phyloP scores from a whole-genome alignment of 129 eudicot species.

The Ambrosia artemisiifolia region DNA sequence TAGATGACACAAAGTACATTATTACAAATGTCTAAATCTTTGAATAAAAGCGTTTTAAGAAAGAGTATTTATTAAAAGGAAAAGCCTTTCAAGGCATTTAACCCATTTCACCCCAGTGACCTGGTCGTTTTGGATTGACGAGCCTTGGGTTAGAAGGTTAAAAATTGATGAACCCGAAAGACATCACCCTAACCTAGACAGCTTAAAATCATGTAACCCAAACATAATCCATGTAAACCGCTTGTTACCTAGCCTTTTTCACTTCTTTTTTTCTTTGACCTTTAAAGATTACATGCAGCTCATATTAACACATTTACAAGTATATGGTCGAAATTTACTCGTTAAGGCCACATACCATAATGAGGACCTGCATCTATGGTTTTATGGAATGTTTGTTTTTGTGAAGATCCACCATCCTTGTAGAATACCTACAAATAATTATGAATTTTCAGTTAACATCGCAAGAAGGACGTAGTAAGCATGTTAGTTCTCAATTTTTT shows the following conservation, averaged over 20 bases:
- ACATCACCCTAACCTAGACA: not conserved
- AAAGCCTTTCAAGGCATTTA: not conserved
- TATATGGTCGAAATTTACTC: not conserved
- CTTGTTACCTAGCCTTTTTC: not conserved
- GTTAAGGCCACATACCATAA: slow-evolving; percentile 29
- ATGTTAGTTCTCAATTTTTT: not conserved
- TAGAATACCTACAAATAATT: slow-evolving; percentile 54
- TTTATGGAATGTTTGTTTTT: slow-evolving; percentile 18
- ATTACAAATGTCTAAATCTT: not conserved
- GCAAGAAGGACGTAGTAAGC: not conserved
- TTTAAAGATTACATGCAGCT: not conserved
- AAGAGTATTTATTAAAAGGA: too few species aligned
- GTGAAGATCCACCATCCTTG: slow-evolving; percentile 42
- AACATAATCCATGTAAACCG: not conserved
- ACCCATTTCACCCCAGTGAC: not conserved
- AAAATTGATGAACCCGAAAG: not conserved
- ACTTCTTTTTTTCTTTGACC: not conserved
- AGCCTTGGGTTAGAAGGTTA: not conserved
- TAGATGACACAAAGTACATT: not conserved
- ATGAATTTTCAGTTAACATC: not conserved
- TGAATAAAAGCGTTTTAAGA: not conserved
- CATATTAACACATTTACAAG: not conserved
- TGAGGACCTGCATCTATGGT: slow-evolving; percentile 33
- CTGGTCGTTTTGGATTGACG: not conserved
- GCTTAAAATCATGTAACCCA: not conserved